A percentile compares a stretch with the other conserved stretches of the same genome.
Conservation (phyloP, 1,284 basidiomycete genomes). For the Apiotrichum laibachii region DNA sequence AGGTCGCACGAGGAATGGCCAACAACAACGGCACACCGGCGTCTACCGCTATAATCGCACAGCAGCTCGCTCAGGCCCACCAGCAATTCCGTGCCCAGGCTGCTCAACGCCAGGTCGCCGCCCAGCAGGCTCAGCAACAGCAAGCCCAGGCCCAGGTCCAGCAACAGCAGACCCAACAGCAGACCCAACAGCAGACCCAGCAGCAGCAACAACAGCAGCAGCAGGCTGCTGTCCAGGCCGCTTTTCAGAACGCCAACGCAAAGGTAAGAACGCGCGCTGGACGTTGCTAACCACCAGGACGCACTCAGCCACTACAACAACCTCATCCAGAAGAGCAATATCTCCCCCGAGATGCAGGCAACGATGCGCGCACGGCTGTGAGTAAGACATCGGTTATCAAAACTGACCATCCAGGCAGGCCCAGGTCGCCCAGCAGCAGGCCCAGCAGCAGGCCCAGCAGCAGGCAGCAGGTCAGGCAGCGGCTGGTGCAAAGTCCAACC, state of each 20-base stretch:
- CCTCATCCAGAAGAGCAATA: constrained; percentile 9
- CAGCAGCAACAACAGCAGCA: constrained; percentile 10
- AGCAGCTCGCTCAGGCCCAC: constrained; percentile 12
- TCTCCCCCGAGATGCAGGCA: constrained; percentile 16
- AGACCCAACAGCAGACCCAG: not conserved
- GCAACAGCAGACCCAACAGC: constrained; percentile 3
- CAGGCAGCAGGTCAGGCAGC: too few relatives aligned
- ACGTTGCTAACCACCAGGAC: not conserved
- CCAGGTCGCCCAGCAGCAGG: constrained; percentile 5
- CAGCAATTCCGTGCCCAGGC: constrained; percentile 5
- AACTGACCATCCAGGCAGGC: not conserved
- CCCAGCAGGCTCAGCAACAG: constrained; percentile 11
- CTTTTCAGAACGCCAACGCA: constrained; percentile 7
- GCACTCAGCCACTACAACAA: constrained; percentile 17
- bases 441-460: too few relatives aligned
- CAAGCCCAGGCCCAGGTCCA: constrained; percentile 13
- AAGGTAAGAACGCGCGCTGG: constrained; percentile 7
- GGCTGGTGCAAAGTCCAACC: constrained; percentile 1
- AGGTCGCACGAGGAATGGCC: constrained; percentile 11
- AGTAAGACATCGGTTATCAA: constrained; percentile 1
- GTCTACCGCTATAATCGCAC: constrained; percentile 12
- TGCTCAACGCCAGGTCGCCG: not conserved
- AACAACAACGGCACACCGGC: constrained; percentile 10
- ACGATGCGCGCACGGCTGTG: constrained; percentile 8
- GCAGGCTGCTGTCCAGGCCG: constrained; percentile 1